Base-by-base conservation (phyloP, 768 basidiomycete genomes). In the Suillus paluster region DNA sequence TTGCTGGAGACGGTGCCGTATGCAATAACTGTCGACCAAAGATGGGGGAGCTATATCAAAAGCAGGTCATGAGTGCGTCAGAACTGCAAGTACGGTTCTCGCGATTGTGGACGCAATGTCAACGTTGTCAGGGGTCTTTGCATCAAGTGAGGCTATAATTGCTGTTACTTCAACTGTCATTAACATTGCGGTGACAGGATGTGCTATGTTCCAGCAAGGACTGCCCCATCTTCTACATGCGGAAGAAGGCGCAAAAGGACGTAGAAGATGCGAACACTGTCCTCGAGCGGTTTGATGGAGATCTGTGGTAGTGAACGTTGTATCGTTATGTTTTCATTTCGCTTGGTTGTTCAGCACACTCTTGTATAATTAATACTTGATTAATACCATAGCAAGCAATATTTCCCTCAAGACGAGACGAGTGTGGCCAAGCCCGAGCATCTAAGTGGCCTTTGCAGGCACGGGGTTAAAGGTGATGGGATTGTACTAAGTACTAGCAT, bases 141-240 rank as follows among this genome's bases (percentile, higher is more conserved):
- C 97, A 99, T 78, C 95, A 97, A 80, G 90, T 90, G 61, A 33
- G 74, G 66, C 15, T 27, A 33, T 52, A 6, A 33, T 41, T 14
- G 15, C 23, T 54, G 30, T 15, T 15, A 17, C 8, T 36, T 64
- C 52, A 5, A 39, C 14, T 27, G 27, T 17, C 44, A 46, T 54
- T 55, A 38, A 59, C 60, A 39, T 39, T 11, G 27, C 19, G 5
- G 23, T 53, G 57, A 11, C 67, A 97, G 93, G 97, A 99, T 71
- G 97, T 99, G 10, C 80, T 99, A 33, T 99, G 97, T 72, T 92
- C 94, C 0, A 95, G 93, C 71, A 96, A 93, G 71, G 97, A 99
- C 77, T 99, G 97, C 68, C 97, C 97, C 0, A 99, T 99, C 63
- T 99, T 96, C 77, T 99, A 99, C 73, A 95, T 97, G 90, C 81